These are phyloP conservation scores for Pseudoturritis turrita DNA, from an alignment of 345 rosid species.

Conservation along the genomic window DNA sequence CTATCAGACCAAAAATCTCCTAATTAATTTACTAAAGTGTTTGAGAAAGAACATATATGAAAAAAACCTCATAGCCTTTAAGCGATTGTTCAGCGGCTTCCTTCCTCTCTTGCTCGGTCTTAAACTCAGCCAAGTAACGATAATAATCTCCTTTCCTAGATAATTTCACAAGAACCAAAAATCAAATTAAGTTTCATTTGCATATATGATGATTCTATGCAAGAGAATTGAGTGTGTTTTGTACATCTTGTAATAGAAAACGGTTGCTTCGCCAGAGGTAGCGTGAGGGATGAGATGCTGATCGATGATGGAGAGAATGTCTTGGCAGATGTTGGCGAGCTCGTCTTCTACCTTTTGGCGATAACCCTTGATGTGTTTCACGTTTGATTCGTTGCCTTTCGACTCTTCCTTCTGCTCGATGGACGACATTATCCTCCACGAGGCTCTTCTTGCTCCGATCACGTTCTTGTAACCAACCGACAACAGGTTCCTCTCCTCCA, in stretches of 20 bases:
- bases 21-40: neutral
- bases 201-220: neutral
- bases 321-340: constrained; percentile 76
- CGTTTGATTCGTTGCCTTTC: constrained; percentile 82
- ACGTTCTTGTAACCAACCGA: constrained; percentile 93
- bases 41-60: neutral
- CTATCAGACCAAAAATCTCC: neutral
- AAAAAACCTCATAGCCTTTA: constrained; percentile 86
- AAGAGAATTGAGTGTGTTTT: constrained; percentile 2
- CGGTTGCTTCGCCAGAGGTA: constrained; percentile 88
- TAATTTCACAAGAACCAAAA: neutral
- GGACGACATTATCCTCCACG: constrained; percentile 97
- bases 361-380: constrained; percentile 69
- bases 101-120: constrained; percentile 81
- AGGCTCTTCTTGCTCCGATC: constrained; percentile 89
- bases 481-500: constrained; percentile 95
- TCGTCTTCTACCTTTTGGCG: constrained; percentile 95
- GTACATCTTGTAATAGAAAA: constrained; percentile 94
- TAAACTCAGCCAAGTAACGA: constrained; percentile 95
- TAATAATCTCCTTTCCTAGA: constrained; percentile 92
- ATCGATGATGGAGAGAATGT: constrained; percentile 83
- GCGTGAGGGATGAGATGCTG: constrained; percentile 80
- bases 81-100: constrained; percentile 89
- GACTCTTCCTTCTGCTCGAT: constrained; percentile 97
- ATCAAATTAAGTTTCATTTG: neutral